Conservation (phyloP, 495 filamentous ascomycete genomes). For the Aspergillus diversus region DNA sequence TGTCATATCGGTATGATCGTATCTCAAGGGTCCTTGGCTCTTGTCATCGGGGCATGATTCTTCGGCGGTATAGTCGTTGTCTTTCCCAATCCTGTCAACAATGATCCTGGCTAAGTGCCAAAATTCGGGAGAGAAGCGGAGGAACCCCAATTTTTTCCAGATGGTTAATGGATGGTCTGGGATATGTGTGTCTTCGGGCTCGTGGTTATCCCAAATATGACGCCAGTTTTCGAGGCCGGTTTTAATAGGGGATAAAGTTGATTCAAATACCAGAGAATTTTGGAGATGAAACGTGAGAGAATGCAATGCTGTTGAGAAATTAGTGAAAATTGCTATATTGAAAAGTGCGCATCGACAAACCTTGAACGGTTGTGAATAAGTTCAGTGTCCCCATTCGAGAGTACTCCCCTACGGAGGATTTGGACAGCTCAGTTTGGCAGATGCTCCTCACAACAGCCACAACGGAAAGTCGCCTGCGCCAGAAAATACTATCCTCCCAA, state of each 20-base stretch:
- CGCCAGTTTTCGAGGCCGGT: slow-evolving; percentile 35
- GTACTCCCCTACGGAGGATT: slow-evolving; percentile 22
- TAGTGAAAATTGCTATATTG: not conserved
- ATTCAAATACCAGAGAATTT: slow-evolving; percentile 35
- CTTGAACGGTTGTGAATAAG: slow-evolving; percentile 32
- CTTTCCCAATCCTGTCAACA: slow-evolving; percentile 21
- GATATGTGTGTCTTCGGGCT: slow-evolving; percentile 29
- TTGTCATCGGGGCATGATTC: not conserved
- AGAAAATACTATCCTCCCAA: slow-evolving; percentile 27
- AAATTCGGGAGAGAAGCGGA: slow-evolving; percentile 32
- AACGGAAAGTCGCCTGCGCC: slow-evolving; percentile 27
- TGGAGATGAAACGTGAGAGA: slow-evolving; percentile 35
- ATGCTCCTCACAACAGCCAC: slow-evolving; percentile 27
- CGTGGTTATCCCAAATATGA: slow-evolving; percentile 29
- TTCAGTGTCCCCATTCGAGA: slow-evolving; percentile 31
- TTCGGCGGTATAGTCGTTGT: slow-evolving; percentile 13
- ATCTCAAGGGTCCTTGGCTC: slow-evolving; percentile 5
- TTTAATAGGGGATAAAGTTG: slow-evolving; percentile 31
- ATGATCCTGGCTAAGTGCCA: slow-evolving; percentile 37
- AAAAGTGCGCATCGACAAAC: slow-evolving; percentile 9
- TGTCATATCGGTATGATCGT: slow-evolving; percentile 36
- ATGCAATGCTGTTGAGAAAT: slow-evolving; percentile 27
- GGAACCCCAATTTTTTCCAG: slow-evolving; percentile 37
- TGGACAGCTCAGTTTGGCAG: slow-evolving; percentile 24
- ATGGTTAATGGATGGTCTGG: slow-evolving; percentile 24